Conservation (phyloP, 805 yeast genomes). For the Candida namnaoensis region DNA sequence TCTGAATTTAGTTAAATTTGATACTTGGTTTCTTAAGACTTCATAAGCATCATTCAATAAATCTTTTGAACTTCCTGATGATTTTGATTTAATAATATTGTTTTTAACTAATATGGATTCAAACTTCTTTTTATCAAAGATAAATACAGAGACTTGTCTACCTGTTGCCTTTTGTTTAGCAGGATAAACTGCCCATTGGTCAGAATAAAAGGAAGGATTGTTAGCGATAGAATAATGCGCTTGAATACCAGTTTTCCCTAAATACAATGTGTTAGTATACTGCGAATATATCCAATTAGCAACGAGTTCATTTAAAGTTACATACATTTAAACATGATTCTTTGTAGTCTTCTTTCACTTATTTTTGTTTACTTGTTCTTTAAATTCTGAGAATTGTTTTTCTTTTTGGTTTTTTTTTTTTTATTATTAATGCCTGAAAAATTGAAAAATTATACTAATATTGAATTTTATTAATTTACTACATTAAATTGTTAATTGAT, state of each 20-base stretch:
- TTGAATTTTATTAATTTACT: too few species aligned
- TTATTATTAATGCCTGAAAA: too few species aligned
- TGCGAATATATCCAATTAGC: too few species aligned
- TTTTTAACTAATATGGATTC: slow-evolving; percentile 45
- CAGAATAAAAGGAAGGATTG: slow-evolving; percentile 63
- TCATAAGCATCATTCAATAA: slow-evolving; percentile 54
- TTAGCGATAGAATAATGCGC: slow-evolving; percentile 61
- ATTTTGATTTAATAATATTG: slow-evolving; percentile 32
- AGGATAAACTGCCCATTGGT: slow-evolving; percentile 79
- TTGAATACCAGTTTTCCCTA: slow-evolving; percentile 45
- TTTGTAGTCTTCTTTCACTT: too few species aligned
- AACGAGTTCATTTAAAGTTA: too few species aligned
- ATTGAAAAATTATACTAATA: too few species aligned
- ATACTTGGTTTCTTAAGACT: slow-evolving; percentile 57
- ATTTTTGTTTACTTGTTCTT: too few species aligned
- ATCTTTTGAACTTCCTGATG: slow-evolving; percentile 30
- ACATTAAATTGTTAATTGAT: too few species aligned
- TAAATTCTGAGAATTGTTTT: too few species aligned
- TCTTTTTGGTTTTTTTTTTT: too few species aligned
- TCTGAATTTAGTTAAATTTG: slow-evolving; percentile 67
- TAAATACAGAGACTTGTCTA: slow-evolving; percentile 69
- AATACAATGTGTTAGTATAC: too few species aligned
- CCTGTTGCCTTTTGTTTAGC: slow-evolving; percentile 65
- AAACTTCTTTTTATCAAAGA: slow-evolving; percentile 73
- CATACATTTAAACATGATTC: too few species aligned